A percentile compares a stretch with the other conserved stretches of the same genome.
Conservation (phyloP, 345 rosid species). For the Moringa oleifera region DNA sequence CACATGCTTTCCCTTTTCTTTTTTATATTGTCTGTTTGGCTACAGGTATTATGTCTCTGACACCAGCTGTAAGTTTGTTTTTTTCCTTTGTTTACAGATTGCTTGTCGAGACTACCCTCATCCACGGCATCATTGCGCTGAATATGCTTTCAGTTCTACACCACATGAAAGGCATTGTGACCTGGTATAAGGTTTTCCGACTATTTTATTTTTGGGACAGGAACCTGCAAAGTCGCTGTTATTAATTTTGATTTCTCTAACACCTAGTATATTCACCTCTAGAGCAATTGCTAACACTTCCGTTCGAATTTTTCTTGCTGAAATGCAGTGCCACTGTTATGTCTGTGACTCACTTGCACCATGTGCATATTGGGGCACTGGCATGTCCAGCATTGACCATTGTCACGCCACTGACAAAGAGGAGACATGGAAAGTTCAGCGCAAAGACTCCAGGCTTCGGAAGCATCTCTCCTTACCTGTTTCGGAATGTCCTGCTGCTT, state of each 20-base stretch:
- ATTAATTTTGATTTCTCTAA: not conserved
- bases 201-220: not conserved
- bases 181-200: conserved; percentile 25
- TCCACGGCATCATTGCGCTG: conserved; percentile 55
- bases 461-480: conserved; percentile 21
- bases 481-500: conserved; percentile 16
- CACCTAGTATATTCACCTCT: not conserved
- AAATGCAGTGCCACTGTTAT: conserved; percentile 70
- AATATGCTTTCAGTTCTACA: conserved; percentile 49
- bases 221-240: not conserved
- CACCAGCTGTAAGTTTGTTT: not conserved
- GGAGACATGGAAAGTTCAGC: conserved; percentile 50
- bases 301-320: not conserved
- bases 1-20: too few relatives aligned
- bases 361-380: conserved; percentile 44
- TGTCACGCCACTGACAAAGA: conserved; percentile 82
- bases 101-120: conserved; percentile 86
- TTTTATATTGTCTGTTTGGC: not conserved
- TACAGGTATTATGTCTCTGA: not conserved
- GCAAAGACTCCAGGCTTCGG: conserved; percentile 38
- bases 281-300: not conserved
- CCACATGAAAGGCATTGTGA: conserved; percentile 39
- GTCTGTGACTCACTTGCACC: conserved; percentile 65
- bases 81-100: conserved; percentile 25
- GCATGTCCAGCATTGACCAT: conserved; percentile 41